Evolutionary conservation across 1,284 basidiomycete species (phyloP), one percentile per base, ranked within the genome.

Genomic region (Pholiota adiposa): DNA sequence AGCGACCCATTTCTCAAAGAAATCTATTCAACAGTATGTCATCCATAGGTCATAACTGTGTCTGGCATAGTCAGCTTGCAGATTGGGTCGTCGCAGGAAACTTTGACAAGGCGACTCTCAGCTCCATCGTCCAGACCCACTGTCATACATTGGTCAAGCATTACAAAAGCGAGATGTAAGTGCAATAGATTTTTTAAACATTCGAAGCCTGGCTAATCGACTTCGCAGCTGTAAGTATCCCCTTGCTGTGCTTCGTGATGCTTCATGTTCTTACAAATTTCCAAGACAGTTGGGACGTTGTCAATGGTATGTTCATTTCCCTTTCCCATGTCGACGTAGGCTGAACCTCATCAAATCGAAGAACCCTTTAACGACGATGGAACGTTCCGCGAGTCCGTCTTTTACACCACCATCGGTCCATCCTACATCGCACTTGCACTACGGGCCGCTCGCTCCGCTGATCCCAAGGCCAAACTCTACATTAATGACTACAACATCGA

Each of bases 401-500:
- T 82, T 73, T 79, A 75, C 70, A 75, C 77, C 63, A 79, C 77
- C 3, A 76, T 82, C 9, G 79, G 79, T 9, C 70, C 72, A 4
- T 63, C 67, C 25, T 84, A 79, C 68, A 75, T 83, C 54, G 63
- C 72, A 19, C 77, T 77, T 38, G 82, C 81, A 3, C 73, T 84
- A 36, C 67, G 69, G 7, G 76, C 80, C 16, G 81, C 82, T 1
- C 75, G 76, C 21, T 73, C 70, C 27, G 81, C 81, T 11, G 82
- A 84, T 64, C 77, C 80, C 1, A 70, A 68, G 49, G 75, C 79
- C 6, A 79, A 79, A 67, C 70, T 80, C 23, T 79, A 78, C 67
- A 82, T 85, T 73, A 86, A 86, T 65, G 84, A 86, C 64, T 86
- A 82, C 73, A 85, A 82, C 69, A 77, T 83, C 43, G 81, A 83